These are phyloP conservation scores for Cercis canadensis DNA, from an alignment of 306 rosid genomes.

Conservation along the genomic window DNA sequence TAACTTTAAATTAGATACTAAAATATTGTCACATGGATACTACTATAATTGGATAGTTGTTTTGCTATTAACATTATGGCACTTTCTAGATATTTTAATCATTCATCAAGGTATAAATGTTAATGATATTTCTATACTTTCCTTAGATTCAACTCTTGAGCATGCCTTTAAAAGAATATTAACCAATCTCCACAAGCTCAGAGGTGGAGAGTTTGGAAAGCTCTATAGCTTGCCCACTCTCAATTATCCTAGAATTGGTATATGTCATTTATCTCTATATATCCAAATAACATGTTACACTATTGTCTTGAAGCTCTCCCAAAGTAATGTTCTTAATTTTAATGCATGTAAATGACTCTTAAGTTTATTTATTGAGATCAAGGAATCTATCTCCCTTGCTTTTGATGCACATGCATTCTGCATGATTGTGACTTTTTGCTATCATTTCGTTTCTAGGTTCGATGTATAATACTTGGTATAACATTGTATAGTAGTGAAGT, in stretches of 20 bases:
- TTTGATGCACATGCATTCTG: constrained; percentile 37
- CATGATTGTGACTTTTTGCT: constrained; percentile 40
- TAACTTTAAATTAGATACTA: too few relatives aligned
- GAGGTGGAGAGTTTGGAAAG: constrained; percentile 97
- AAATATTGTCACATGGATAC: too few relatives aligned
- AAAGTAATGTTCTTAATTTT: neutral
- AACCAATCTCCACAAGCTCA: constrained; percentile 90
- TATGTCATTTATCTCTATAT: too few relatives aligned
- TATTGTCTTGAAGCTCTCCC: neutral
- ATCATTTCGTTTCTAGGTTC: constrained; percentile 58
- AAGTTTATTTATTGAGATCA: neutral
- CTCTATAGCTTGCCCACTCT: constrained; percentile 92
- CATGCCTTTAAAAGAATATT: constrained; percentile 86
- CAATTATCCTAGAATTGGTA: constrained; percentile 95
- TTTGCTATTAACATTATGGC: too few relatives aligned
- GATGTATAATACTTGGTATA: constrained; percentile 47
- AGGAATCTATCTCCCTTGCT: neutral
- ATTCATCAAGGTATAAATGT: too few relatives aligned
- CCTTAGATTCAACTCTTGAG: constrained; percentile 62
- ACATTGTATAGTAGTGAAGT: constrained; percentile 64
- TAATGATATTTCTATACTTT: too few relatives aligned
- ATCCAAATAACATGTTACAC: too few relatives aligned
- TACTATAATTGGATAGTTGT: too few relatives aligned
- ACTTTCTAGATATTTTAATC: too few relatives aligned
- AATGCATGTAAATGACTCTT: neutral